Conservation (phyloP, 2,329 filamentous ascomycete species). For the Colletotrichum tropicicola region DNA sequence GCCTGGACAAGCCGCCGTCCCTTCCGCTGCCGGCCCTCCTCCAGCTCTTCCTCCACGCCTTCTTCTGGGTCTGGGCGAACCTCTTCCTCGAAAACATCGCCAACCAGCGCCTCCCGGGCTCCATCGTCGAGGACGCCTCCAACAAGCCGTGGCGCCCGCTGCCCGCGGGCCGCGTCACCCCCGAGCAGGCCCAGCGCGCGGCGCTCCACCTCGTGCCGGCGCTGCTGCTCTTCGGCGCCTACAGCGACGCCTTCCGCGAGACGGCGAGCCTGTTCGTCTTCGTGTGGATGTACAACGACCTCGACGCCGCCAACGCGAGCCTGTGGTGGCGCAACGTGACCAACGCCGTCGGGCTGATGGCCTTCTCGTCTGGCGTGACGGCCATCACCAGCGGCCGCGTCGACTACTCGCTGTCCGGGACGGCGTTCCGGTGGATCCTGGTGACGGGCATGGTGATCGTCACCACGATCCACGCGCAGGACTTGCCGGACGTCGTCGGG, state of each 20-base stretch:
- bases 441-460: neutral
- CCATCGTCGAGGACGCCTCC: conserved; percentile 45
- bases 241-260: conserved; percentile 33
- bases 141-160: conserved; percentile 51
- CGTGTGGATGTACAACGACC: conserved; percentile 52
- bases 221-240: conserved; percentile 30
- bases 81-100: conserved; percentile 34
- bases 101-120: conserved; percentile 45
- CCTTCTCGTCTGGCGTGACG: neutral
- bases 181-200: conserved; percentile 33
- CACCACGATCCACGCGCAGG: neutral
- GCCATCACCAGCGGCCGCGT: neutral
- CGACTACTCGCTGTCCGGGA: neutral
- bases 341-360: neutral
- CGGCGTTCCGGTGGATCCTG: neutral
- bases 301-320: conserved; percentile 39
- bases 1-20: neutral
- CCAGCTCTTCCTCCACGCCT: neutral
- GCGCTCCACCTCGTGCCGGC: conserved; percentile 36
- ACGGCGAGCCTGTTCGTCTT: conserved; percentile 41
- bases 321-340: conserved; percentile 27
- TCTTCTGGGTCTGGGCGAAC: neutral
- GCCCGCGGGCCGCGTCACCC: conserved; percentile 37
- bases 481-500: neutral
- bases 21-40: neutral